A percentile compares a stretch with the other conserved stretches of the same genome.
phyloP scores from a whole-genome alignment of 768 basidiomycete species.

The Calocybe gangraenosa region DNA sequence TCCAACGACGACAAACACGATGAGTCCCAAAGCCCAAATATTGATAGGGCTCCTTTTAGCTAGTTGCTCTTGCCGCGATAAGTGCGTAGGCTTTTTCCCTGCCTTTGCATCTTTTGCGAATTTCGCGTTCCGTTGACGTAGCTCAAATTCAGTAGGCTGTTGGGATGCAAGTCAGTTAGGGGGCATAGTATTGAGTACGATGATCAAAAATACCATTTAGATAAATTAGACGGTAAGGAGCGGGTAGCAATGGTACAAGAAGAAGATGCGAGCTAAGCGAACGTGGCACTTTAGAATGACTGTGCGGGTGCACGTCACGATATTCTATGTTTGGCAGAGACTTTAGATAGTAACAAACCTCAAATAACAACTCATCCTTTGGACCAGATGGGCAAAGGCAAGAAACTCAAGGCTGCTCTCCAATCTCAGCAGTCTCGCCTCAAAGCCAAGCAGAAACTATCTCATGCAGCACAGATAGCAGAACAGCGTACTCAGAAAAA shows the following conservation, averaged over 20 bases:
- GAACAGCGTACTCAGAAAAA: conserved; percentile 41
- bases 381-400: conserved; percentile 40
- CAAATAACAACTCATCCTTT: conserved; percentile 1
- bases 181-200: neutral
- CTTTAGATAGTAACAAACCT: neutral
- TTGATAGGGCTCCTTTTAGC: conserved; percentile 73
- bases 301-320: conserved; percentile 6
- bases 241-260: conserved; percentile 12
- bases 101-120: conserved; percentile 70
- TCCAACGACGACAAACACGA: conserved; percentile 75
- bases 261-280: conserved; percentile 8
- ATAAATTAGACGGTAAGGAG: conserved; percentile 12
- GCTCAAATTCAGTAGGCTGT: conserved; percentile 82
- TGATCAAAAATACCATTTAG: conserved; percentile 24
- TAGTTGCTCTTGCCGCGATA: conserved; percentile 66
- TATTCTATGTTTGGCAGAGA: neutral
- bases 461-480: conserved; percentile 47
- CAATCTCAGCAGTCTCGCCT: conserved; percentile 67
- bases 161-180: neutral
- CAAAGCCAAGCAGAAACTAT: conserved; percentile 54
- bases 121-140: conserved; percentile 76
- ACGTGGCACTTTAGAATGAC: conserved; percentile 16
- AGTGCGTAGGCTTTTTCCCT: conserved; percentile 74
- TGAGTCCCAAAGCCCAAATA: conserved; percentile 66
- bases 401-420: conserved; percentile 64